Evolutionary conservation across 2,329 filamentous ascomycete genomes (phyloP).

Genomic region (Bipolaris gigantea): DNA sequence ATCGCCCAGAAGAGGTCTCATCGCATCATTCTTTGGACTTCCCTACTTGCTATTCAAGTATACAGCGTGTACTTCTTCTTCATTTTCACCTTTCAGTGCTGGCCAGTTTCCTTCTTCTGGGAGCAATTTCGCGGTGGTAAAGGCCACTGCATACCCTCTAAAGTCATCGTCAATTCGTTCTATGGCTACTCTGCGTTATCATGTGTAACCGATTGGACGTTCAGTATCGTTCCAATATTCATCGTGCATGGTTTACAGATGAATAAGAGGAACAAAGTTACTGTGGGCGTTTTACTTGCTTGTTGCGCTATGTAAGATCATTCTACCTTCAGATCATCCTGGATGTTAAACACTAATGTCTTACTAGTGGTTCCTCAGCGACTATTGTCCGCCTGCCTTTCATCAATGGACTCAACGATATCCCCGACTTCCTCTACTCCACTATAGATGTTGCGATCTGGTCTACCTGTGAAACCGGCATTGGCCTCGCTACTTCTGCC

Average conservation of each 20-base stretch:
- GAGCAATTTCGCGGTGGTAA: constrained; percentile 14
- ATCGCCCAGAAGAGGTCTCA: constrained; percentile 16
- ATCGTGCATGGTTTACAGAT: constrained; percentile 18
- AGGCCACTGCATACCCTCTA: constrained; percentile 14
- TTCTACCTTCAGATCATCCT: background rate
- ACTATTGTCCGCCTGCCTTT: constrained; percentile 19
- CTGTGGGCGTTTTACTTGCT: constrained; percentile 16
- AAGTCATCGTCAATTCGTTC: constrained; percentile 11
- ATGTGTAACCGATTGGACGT: constrained; percentile 16
- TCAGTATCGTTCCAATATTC: constrained; percentile 21
- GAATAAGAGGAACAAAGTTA: constrained; percentile 14
- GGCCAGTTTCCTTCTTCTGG: constrained; percentile 20
- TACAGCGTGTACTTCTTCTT: constrained; percentile 21
- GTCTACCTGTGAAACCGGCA: constrained; percentile 21
- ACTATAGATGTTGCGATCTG: constrained; percentile 22
- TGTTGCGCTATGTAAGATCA: constrained; percentile 18
- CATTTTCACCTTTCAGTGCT: constrained; percentile 20
- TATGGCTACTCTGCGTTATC: constrained; percentile 18
- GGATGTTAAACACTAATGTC: constrained; percentile 4
- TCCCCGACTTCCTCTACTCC: constrained; percentile 17
- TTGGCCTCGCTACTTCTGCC: constrained; percentile 19
- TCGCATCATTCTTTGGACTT: constrained; percentile 14
- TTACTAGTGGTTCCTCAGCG: constrained; percentile 15
- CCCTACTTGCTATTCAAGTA: constrained; percentile 13
- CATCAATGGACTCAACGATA: constrained; percentile 16